Evolutionary conservation across 2,329 filamentous ascomycete species (phyloP).

Genomic region (Daldinia sp.): DNA sequence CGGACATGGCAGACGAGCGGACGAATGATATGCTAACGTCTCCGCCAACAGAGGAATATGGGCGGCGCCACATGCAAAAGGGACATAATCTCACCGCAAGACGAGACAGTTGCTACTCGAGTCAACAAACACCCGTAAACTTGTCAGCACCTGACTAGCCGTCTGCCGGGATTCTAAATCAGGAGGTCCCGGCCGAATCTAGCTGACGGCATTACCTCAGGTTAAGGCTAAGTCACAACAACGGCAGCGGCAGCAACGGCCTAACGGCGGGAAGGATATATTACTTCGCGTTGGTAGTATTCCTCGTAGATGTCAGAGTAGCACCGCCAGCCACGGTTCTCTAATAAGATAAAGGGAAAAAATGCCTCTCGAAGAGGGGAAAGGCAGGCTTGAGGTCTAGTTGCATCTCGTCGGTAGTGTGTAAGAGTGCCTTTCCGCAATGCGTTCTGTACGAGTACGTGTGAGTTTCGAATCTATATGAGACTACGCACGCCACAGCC

Average conservation of each 20-base stretch:
- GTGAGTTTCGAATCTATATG: conserved; percentile 33
- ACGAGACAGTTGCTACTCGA: conserved; percentile 29
- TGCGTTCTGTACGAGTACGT: conserved; percentile 12
- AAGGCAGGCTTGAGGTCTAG: conserved; percentile 16
- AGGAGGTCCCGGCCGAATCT: conserved; percentile 30
- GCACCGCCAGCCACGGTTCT: conserved; percentile 6
- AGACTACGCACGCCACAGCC: conserved; percentile 25
- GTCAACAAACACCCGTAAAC: conserved; percentile 18
- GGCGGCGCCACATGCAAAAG: conserved; percentile 27
- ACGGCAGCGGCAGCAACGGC: conserved; percentile 17
- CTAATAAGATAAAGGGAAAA: no score
- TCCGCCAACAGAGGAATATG: conserved; percentile 18
- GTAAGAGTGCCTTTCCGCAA: conserved; percentile 16
- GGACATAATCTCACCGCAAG: conserved; percentile 34
- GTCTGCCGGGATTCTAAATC: conserved; percentile 28
- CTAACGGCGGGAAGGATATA: conserved; percentile 19
- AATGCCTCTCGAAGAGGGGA: conserved; percentile 14
- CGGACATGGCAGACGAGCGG: conserved; percentile 2
- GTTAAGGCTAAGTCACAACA: conserved; percentile 8
- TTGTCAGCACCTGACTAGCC: conserved; percentile 31
- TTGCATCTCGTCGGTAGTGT: conserved; percentile 23
- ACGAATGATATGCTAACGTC: conserved; percentile 13
- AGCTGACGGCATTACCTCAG: conserved; percentile 10
- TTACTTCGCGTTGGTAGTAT: conserved; percentile 14
- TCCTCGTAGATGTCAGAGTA: conserved; percentile 12